These are phyloP conservation scores for Teunomyces gatunensis DNA, from an alignment of 805 yeast genomes.

Conservation along the genomic window DNA sequence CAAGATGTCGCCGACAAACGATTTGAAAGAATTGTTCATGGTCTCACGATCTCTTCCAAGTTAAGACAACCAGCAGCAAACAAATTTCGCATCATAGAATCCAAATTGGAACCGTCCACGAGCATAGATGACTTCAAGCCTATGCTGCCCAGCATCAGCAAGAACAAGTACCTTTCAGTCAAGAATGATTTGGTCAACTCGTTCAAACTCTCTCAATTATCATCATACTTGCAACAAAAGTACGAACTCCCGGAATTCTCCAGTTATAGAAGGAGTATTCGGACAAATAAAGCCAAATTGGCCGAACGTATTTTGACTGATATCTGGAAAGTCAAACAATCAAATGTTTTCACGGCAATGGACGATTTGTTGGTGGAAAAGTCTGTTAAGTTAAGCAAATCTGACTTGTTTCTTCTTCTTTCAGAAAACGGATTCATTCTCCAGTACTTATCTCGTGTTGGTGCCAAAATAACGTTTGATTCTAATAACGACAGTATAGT, in stretches of 20 bases:
- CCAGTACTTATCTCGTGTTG: constrained; percentile 40
- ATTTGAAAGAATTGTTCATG: constrained; percentile 13
- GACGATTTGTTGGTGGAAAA: constrained; percentile 33
- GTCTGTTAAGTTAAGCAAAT: constrained; percentile 28
- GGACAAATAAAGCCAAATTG: constrained; percentile 12
- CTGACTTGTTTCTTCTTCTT: constrained; percentile 41
- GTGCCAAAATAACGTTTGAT: constrained; percentile 37
- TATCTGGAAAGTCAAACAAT: constrained; percentile 32
- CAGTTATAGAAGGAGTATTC: constrained; percentile 3
- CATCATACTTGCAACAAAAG: constrained; percentile 9
- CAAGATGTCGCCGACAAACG: constrained; percentile 15
- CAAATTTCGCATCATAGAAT: constrained; percentile 6
- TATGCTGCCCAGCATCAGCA: constrained; percentile 3
- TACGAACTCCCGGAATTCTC: constrained; percentile 6
- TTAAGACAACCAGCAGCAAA: constrained; percentile 2
- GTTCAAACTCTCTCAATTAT: constrained; percentile 12
- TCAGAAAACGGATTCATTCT: constrained; percentile 39
- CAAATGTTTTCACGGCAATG: constrained; percentile 19
- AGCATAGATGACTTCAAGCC: constrained; percentile 11
- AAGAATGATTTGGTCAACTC: constrained; percentile 8
- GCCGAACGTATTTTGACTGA: constrained; percentile 28
- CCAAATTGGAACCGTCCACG: constrained; percentile 4
- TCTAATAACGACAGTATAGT: constrained; percentile 27
- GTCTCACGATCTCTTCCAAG: constrained; percentile 8
- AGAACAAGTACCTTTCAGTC: constrained; percentile 6